These are phyloP conservation scores for Xylaria hypoxylon DNA, from an alignment of 2,329 filamentous ascomycete species.

Conservation along the genomic window DNA sequence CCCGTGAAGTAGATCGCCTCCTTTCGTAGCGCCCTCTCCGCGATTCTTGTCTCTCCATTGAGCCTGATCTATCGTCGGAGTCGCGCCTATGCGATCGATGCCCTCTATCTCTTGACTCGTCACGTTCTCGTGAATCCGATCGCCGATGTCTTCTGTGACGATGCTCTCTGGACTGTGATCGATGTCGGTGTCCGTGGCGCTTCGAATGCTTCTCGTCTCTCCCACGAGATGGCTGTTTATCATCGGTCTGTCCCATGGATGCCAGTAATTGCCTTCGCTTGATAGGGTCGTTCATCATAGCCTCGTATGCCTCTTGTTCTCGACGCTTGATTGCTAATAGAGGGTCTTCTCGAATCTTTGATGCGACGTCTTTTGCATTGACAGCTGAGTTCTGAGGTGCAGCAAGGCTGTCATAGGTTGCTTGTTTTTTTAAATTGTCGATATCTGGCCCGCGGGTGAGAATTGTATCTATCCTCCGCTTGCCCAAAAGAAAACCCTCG, in stretches of 20 bases:
- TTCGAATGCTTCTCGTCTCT: slow-evolving; percentile 59
- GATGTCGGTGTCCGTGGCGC: slow-evolving; percentile 54
- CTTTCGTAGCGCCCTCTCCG: slow-evolving; percentile 41
- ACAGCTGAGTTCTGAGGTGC: slow-evolving; percentile 74
- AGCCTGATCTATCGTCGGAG: slow-evolving; percentile 56
- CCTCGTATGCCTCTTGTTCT: slow-evolving; percentile 83
- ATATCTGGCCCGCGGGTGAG: slow-evolving; percentile 84
- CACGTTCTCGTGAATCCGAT: slow-evolving; percentile 54
- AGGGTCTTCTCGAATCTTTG: slow-evolving; percentile 91
- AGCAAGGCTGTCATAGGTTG: slow-evolving; percentile 69
- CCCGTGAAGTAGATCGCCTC: slow-evolving; percentile 41
- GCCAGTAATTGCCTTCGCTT: slow-evolving; percentile 75
- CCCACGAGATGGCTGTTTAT: slow-evolving; percentile 53
- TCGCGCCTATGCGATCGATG: slow-evolving; percentile 59
- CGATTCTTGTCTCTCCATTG: slow-evolving; percentile 44
- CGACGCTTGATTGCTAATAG: slow-evolving; percentile 93
- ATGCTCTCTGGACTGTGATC: slow-evolving; percentile 50
- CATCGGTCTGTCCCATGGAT: slow-evolving; percentile 68
- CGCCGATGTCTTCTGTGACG: slow-evolving; percentile 58
- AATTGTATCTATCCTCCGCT: slow-evolving; percentile 86
- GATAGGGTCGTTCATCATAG: slow-evolving; percentile 82
- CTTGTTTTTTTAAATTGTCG: slow-evolving; percentile 82
- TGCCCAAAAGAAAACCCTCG: slow-evolving; percentile 92
- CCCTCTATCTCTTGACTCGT: slow-evolving; percentile 54
- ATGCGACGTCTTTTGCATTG: slow-evolving; percentile 80